A percentile compares a stretch with the other conserved stretches of the same genome.
These are phyloP conservation scores for Corchorus olitorius DNA, from an alignment of 345 rosid genomes.

Conservation along the genomic window DNA sequence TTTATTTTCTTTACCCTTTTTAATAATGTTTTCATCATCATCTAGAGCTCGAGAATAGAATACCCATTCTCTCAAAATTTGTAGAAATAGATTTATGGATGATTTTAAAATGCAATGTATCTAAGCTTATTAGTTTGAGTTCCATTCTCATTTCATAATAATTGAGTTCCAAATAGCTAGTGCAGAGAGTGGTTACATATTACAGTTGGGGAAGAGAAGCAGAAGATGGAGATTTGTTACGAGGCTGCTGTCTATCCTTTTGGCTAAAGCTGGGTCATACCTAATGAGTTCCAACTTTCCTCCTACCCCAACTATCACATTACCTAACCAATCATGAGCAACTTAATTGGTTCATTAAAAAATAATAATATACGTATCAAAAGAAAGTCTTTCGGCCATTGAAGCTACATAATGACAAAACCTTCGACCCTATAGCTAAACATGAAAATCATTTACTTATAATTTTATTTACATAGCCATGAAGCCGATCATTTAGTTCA, in stretches of 20 bases:
- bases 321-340: conserved; percentile 13
- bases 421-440: no score
- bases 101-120: background rate
- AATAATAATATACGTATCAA: background rate
- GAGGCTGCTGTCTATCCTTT: background rate
- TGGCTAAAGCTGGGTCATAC: background rate
- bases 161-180: background rate
- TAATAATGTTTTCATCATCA: background rate
- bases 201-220: background rate
- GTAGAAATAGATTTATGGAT: background rate
- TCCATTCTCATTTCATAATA: background rate
- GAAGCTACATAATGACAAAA: background rate
- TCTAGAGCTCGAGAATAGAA: background rate
- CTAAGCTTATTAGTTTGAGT: no score
- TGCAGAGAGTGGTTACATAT: background rate
- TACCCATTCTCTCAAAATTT: background rate
- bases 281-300: conserved; percentile 13
- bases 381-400: background rate
- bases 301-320: conserved; percentile 14
- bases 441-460: no score
- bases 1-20: background rate
- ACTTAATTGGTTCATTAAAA: background rate
- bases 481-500: no score
- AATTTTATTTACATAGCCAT: no score
- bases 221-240: background rate